phyloP scores from a whole-genome alignment of 116 monocot species.

The Papilionanthe hybrid region DNA sequence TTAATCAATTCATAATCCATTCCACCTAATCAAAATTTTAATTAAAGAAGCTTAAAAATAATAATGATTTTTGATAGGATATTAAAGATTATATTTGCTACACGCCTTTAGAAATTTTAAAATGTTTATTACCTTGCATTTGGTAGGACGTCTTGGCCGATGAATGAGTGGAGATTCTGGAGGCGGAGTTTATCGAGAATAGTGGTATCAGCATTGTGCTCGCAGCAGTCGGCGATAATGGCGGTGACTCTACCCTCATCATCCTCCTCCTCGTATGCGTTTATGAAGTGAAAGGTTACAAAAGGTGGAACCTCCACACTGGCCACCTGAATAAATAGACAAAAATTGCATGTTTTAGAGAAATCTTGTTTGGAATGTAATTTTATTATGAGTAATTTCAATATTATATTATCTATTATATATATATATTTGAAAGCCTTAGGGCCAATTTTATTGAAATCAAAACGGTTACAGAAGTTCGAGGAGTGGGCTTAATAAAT shows the following conservation, averaged over 20 bases:
- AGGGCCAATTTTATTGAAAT: no score
- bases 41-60: neutral
- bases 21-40: neutral
- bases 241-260: constrained; percentile 39
- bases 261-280: constrained; percentile 55
- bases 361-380: no score
- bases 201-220: constrained; percentile 65
- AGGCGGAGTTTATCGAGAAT: constrained; percentile 59
- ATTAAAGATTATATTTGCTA: no score
- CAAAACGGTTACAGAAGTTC: no score
- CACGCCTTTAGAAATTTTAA: neutral
- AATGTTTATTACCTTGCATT: constrained; percentile 35
- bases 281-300: constrained; percentile 97
- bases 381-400: no score
- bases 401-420: no score
- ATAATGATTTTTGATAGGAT: no score
- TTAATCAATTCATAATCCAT: neutral
- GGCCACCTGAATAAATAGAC: constrained; percentile 22
- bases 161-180: constrained; percentile 29
- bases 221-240: constrained; percentile 86
- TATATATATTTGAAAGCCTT: no score
- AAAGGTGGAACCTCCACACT: constrained; percentile 68
- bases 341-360: no score
- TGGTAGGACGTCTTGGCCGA: constrained; percentile 42
- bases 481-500: no score